These are phyloP conservation scores for Argentina anserina DNA, from an alignment of 306 rosid genomes.

Conservation along the genomic window DNA sequence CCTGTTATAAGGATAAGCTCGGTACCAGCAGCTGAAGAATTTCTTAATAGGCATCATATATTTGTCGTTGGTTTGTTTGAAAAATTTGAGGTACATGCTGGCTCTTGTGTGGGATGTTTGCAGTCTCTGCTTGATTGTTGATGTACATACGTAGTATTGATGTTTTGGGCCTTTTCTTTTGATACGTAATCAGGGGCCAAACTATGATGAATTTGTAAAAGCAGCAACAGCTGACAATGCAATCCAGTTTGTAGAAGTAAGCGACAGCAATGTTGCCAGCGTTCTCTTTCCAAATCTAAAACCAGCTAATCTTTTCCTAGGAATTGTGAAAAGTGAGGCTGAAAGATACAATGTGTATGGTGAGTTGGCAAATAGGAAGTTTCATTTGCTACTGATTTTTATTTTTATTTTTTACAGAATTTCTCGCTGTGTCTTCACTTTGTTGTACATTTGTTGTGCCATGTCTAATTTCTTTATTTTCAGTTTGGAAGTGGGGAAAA, in stretches of 20 bases:
- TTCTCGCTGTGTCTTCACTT: neutral
- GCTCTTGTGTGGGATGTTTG: neutral
- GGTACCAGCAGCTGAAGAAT: conserved; percentile 46
- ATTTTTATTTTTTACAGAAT: too few species aligned
- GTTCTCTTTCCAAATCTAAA: conserved; percentile 61
- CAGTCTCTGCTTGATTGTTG: neutral
- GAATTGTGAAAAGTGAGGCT: conserved; percentile 75
- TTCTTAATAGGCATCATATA: conserved; percentile 54
- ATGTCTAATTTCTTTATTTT: neutral
- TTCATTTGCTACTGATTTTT: neutral
- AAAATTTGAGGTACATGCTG: conserved; percentile 57
- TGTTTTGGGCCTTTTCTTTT: conserved; percentile 5
- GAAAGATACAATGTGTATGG: conserved; percentile 81
- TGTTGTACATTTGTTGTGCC: neutral
- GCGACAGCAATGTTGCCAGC: conserved; percentile 51
- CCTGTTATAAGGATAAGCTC: conserved; percentile 62
- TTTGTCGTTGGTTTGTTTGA: conserved; percentile 64
- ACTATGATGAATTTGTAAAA: conserved; percentile 62
- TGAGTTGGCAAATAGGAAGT: conserved; percentile 38
- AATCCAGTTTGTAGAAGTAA: conserved; percentile 74
- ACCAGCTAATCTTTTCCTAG: conserved; percentile 48
- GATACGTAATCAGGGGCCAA: conserved; percentile 50
- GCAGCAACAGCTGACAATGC: conserved; percentile 74
- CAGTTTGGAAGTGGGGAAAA: neutral
- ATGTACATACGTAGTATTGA: neutral